Base-by-base conservation (phyloP, 331 rosid species). In the Spiraea crenata region DNA sequence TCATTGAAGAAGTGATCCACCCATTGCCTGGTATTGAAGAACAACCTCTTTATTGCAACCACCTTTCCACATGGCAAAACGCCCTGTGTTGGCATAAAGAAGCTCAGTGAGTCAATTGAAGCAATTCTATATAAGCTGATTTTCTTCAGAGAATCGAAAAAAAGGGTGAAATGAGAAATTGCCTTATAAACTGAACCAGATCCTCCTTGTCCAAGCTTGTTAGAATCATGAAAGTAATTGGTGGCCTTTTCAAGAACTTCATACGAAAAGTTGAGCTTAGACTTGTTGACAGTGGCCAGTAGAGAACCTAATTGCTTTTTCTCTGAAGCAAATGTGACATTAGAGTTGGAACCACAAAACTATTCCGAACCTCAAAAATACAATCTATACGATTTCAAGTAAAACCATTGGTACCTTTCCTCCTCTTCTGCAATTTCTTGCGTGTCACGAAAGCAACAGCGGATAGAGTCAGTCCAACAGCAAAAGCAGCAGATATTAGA, bases 1-100 rank as follows among this genome's bases (percentile, higher is more conserved):
- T 90, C 96, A 68, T 85, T 87, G 65, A 90, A 90, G 84, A 90
- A 90, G 79, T 87, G 96, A 77, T 90, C 93, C 58, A 77, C 96
- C 96, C 96, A 90, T 69, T 90, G 93, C 47, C 82, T 66, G 63
- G 81, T 78, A 25, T 54, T 85, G 81, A 87, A 90, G 84, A 83
- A 84, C 40, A 90, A 88, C 87, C 96, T 85, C 76, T 87, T 90
- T 59, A 90, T 55, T 19, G 96, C 96, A 15, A 87, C 88, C 37
- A 61, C 74, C 71, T 68, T 70, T 15, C 93, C 96, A 76, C 84
- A 85, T 34, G 96, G 74, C 62, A 90, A 42, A 67, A 86, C 80
- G 75, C 96, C 96, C 96, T 87, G 51, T 9, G 57, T 6, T 55
- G 62, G 51, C 52, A 75, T 6, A 54, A 50, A 14, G n/a, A 76